Base-by-base conservation (phyloP, 2,329 filamentous ascomycete genomes). In the Leptodontidium sp. region DNA sequence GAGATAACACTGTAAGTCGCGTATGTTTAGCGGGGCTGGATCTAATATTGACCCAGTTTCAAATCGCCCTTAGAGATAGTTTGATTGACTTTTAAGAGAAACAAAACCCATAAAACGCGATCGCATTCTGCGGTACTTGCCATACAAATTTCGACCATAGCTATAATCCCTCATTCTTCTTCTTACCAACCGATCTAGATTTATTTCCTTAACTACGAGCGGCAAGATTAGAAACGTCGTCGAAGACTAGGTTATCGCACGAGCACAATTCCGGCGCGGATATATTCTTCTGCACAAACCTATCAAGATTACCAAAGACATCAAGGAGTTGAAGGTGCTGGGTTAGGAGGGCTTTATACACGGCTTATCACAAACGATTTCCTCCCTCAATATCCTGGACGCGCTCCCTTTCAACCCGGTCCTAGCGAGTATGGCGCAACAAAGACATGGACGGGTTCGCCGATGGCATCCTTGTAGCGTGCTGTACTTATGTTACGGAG, bases 301-400 rank as follows among this genome's bases (percentile, higher is more conserved):
- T 73, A 73, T 68, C 65, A 72, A 45, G 68, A 73, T 72, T 38
- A 73, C 70, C 47, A 72, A 67, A 69, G 29, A 66, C 17, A 66
- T 68, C 29, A 43, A 14, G 38, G 38, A 43, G n/a, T 43, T 14
- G 38, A 43, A 43, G 66, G 68, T 21, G 69, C 69, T 68, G 53
- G 38, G 62, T 65, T 67, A 61, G 59, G 68, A 70, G 69, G 66
- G 45, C 57, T 73, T 7, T 43, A 43, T 43, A 7, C 38, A 7
- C 7, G 38, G 14, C 38, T 43, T 43, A 14, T 38, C 69, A 71
- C 69, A 72, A 52, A 65, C 57, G 67, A 45, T 65, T 71, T 71
- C 38, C 40, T 68, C 64, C 66, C 64, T 47, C n/a, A 73, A 70
- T 71, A 70, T 67, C 65, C 69, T 67, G 58, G 67, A 64, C 65